phyloP scores from a whole-genome alignment of 352 stramenopile genomes.

The Phytophthora cajani region DNA sequence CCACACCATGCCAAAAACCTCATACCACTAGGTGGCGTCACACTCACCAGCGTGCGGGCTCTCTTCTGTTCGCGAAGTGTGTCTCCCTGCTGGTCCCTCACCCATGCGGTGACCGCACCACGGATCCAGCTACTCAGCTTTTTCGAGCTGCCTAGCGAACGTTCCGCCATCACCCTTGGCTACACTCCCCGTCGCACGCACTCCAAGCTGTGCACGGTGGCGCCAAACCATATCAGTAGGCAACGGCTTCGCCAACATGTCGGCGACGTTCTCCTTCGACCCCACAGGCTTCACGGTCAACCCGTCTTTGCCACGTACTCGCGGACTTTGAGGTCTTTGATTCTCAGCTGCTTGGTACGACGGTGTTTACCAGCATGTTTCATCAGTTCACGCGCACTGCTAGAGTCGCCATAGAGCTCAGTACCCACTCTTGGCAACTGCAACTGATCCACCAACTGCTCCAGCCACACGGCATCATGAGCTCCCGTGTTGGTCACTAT shows the following conservation, averaged over 20 bases:
- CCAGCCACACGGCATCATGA: slow-evolving; percentile 14
- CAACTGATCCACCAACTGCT: slow-evolving; percentile 22
- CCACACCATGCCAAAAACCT: not conserved
- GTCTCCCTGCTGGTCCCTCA: not conserved
- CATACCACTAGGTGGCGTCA: no score
- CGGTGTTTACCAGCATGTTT: slow-evolving; percentile 20
- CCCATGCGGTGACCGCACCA: not conserved
- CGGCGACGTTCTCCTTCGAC: slow-evolving; percentile 17
- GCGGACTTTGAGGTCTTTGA: slow-evolving; percentile 15
- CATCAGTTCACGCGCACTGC: slow-evolving; percentile 21
- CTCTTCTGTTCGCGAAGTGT: not conserved
- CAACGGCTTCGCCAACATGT: slow-evolving; percentile 21
- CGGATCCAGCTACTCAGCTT: not conserved
- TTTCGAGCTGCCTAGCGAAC: not conserved
- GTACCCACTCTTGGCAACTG: slow-evolving; percentile 9
- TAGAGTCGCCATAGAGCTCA: slow-evolving; percentile 17
- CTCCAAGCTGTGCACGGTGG: slow-evolving; percentile 10
- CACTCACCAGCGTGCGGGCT: not conserved
- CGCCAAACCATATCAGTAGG: slow-evolving; percentile 8
- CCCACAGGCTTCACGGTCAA: slow-evolving; percentile 7
- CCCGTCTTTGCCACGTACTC: slow-evolving; percentile 4
- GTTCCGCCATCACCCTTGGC: not conserved
- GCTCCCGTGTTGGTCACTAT: slow-evolving; percentile 9
- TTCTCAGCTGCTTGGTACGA: slow-evolving; percentile 19
- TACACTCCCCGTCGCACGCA: not conserved